These are phyloP conservation scores for Trametes villosa DNA, from an alignment of 768 basidiomycete species.

Conservation along the genomic window DNA sequence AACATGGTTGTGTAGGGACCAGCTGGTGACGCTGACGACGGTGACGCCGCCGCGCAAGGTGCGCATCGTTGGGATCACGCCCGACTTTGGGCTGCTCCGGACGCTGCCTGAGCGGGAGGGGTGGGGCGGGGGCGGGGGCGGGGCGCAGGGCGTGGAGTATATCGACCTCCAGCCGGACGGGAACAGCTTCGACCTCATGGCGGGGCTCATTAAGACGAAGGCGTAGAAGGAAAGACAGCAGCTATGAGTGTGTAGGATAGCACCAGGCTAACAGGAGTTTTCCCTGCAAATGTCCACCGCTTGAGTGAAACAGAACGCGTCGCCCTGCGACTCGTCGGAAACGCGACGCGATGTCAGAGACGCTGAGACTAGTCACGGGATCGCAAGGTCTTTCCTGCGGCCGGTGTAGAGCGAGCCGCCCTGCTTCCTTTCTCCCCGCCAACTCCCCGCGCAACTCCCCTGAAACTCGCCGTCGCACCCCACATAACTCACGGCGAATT, in stretches of 20 bases:
- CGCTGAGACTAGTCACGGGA: no score
- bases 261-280: no score
- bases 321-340: no score
- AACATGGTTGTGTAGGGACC: slow-evolving; percentile 65
- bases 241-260: not conserved
- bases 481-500: no score
- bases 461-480: no score
- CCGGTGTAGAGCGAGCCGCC: no score
- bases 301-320: not conserved
- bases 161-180: slow-evolving; percentile 97
- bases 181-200: slow-evolving; percentile 96
- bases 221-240: slow-evolving; percentile 1
- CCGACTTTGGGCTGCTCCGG: slow-evolving; percentile 84
- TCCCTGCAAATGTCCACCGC: no score
- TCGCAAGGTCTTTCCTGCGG: no score
- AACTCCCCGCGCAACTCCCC: no score
- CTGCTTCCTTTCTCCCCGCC: no score
- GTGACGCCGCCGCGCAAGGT: slow-evolving; percentile 69
- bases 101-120: slow-evolving; percentile 64
- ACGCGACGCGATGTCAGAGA: no score
- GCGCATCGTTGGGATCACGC: slow-evolving; percentile 84
- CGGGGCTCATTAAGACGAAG: slow-evolving; percentile 75
- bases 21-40: slow-evolving; percentile 82
- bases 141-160: slow-evolving; percentile 50
- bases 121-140: slow-evolving; percentile 30